Conservation (phyloP, 768 basidiomycete species). For the Kwoniella heveanensis region DNA sequence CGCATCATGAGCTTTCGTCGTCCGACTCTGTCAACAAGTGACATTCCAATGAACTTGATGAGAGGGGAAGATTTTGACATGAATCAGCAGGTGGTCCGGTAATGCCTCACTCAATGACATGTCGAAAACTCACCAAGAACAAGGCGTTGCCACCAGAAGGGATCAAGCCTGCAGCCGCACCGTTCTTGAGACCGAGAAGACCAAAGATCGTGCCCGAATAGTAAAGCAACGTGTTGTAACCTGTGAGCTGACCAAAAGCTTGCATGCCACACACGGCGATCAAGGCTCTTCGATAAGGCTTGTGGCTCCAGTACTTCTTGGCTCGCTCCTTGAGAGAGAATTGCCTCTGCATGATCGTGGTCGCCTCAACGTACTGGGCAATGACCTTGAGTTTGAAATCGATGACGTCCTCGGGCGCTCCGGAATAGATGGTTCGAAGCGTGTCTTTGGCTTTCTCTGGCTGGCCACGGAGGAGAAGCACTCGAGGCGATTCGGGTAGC, state of each 20-base stretch:
- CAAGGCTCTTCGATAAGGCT: constrained; percentile 27
- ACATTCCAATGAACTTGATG: constrained; percentile 19
- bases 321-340: constrained; percentile 7
- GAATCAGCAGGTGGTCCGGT: too few relatives aligned
- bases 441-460: constrained; percentile 20
- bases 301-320: constrained; percentile 18
- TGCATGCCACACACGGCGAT: constrained; percentile 24
- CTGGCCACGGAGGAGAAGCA: constrained; percentile 16
- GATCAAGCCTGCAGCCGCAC: constrained; percentile 38
- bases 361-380: constrained; percentile 11
- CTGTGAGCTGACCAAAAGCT: constrained; percentile 32
- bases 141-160: constrained; percentile 7
- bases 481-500: constrained; percentile 35
- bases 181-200: constrained; percentile 45
- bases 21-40: constrained; percentile 29
- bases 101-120: too few relatives aligned
- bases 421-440: constrained; percentile 18
- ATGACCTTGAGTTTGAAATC: constrained; percentile 31
- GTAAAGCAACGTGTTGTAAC: constrained; percentile 6
- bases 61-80: too few relatives aligned
- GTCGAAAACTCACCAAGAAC: constrained; percentile 13
- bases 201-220: too few relatives aligned
- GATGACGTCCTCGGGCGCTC: constrained; percentile 16
- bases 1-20: constrained; percentile 21
- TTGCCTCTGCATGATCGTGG: constrained; percentile 17